These are phyloP conservation scores for Phanerochaete carnosa DNA, from an alignment of 768 basidiomycete genomes.

Conservation along the genomic window DNA sequence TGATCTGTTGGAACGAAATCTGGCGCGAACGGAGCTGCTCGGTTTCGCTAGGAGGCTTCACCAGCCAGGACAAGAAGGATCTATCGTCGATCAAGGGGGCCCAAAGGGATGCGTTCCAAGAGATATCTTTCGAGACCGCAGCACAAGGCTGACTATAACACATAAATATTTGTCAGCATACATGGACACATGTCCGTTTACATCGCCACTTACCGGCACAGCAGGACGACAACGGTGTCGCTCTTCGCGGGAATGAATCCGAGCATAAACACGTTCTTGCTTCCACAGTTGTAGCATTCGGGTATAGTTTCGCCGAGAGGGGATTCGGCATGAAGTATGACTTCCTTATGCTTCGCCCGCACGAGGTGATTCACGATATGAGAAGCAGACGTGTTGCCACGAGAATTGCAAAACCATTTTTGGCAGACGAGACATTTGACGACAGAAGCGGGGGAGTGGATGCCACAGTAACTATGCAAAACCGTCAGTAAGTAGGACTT, in stretches of 20 bases:
- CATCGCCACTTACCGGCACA: conserved; percentile 77
- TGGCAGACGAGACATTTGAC: conserved; percentile 91
- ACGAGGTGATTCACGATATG: conserved; percentile 99
- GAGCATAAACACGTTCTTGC: conserved; percentile 99
- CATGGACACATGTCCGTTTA: not conserved
- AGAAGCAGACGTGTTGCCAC: conserved; percentile 96
- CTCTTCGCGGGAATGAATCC: conserved; percentile 99
- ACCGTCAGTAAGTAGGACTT: conserved; percentile 8
- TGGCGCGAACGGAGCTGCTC: conserved; percentile 96
- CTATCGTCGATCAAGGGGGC: conserved; percentile 98
- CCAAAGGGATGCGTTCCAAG: conserved; percentile 98
- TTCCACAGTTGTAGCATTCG: conserved; percentile 99
- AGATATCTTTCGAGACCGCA: conserved; percentile 94
- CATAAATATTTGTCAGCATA: not conserved
- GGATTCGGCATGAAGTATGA: conserved; percentile 92
- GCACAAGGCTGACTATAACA: conserved; percentile 89
- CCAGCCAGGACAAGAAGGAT: conserved; percentile 98
- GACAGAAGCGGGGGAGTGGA: conserved; percentile 95
- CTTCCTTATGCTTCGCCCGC: conserved; percentile 98
- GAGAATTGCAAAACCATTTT: conserved; percentile 99
- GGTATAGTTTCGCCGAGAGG: conserved; percentile 97
- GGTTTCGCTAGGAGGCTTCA: conserved; percentile 94
- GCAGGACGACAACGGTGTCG: conserved; percentile 95
- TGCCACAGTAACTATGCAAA: conserved; percentile 84
- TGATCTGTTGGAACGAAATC: conserved; percentile 96